phyloP scores from a whole-genome alignment of 2,329 filamentous ascomycete genomes.

The Stagonosporopsis vannaccii region DNA sequence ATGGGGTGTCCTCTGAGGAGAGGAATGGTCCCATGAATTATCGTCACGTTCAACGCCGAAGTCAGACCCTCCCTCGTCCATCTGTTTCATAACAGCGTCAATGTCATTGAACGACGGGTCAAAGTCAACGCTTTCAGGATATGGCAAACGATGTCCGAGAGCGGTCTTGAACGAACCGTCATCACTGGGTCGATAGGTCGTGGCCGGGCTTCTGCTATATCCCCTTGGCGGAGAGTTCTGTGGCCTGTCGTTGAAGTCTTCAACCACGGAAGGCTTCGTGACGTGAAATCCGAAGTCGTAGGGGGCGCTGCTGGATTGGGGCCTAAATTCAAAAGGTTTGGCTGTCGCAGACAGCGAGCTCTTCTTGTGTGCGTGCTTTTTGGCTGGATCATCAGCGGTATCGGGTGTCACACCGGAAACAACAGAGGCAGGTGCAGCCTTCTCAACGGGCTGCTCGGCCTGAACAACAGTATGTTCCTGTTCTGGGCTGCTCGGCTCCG shows the following conservation, averaged over 20 bases:
- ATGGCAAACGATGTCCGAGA: constrained; percentile 36
- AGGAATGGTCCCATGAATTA: constrained; percentile 51
- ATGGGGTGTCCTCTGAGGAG: constrained; percentile 42
- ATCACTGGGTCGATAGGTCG: constrained; percentile 51
- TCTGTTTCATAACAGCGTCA: constrained; percentile 88
- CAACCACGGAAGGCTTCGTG: constrained; percentile 45
- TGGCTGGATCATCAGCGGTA: constrained; percentile 36
- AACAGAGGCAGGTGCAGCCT: constrained; percentile 23
- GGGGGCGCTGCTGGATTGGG: constrained; percentile 36
- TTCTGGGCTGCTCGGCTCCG: constrained; percentile 42
- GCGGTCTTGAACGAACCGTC: constrained; percentile 51
- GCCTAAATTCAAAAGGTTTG: constrained; percentile 67
- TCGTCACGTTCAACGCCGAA: constrained; percentile 73
- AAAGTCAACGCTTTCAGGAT: constrained; percentile 48
- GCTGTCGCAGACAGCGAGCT: constrained; percentile 74
- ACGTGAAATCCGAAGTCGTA: constrained; percentile 51
- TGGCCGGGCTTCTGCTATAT: constrained; percentile 48
- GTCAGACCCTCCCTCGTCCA: constrained; percentile 76
- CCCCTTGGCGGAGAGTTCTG: constrained; percentile 29
- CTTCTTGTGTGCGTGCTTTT: constrained; percentile 46
- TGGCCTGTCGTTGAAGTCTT: constrained; percentile 14
- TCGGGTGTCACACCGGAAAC: constrained; percentile 33
- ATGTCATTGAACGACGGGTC: constrained; percentile 77
- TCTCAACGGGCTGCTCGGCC: constrained; percentile 23
- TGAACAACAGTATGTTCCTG: constrained; percentile 26